phyloP scores from a whole-genome alignment of 371 early-diverging fungal species.

The Circinella minor region DNA sequence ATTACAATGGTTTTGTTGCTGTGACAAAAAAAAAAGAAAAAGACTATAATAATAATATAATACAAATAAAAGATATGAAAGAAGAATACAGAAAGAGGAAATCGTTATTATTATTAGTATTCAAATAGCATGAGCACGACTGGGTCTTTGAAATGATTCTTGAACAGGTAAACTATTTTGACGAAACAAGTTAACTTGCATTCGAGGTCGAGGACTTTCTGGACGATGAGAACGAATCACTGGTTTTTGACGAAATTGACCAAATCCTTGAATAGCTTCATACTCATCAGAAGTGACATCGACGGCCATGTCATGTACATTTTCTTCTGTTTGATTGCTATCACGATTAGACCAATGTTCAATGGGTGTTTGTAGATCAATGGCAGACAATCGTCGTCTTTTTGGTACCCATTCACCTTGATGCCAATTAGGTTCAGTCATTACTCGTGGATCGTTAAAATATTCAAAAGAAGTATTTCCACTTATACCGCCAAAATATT shows the following conservation, averaged over 20 bases:
- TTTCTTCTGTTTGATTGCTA: not conserved
- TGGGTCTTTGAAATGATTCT: slow-evolving; percentile 33
- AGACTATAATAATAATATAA: too few species aligned
- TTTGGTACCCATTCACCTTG: slow-evolving; percentile 1
- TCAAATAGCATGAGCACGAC: slow-evolving; percentile 2
- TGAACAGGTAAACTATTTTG: slow-evolving; percentile 32
- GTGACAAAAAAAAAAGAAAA: too few species aligned
- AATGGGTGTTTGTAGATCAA: slow-evolving; percentile 26
- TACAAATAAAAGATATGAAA: too few species aligned
- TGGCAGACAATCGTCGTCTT: slow-evolving; percentile 20
- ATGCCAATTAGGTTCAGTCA: slow-evolving; percentile 1
- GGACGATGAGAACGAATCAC: not conserved
- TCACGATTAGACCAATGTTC: slow-evolving; percentile 12
- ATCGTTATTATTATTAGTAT: not conserved
- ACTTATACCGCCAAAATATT: not conserved
- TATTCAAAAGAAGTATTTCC: not conserved
- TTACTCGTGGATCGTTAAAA: not conserved
- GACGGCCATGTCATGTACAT: slow-evolving; percentile 1
- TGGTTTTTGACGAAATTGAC: slow-evolving; percentile 14
- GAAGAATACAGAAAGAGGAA: too few species aligned
- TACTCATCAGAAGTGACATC: slow-evolving; percentile 49
- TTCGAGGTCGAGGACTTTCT: slow-evolving; percentile 30
- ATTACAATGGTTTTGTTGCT: too few species aligned
- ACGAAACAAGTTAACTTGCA: slow-evolving; percentile 40
- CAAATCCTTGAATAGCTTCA: slow-evolving; percentile 51